A percentile compares a stretch with the other conserved stretches of the same genome.
Conservation (phyloP, 1,284 basidiomycete genomes). For the Caloboletus firmus region DNA sequence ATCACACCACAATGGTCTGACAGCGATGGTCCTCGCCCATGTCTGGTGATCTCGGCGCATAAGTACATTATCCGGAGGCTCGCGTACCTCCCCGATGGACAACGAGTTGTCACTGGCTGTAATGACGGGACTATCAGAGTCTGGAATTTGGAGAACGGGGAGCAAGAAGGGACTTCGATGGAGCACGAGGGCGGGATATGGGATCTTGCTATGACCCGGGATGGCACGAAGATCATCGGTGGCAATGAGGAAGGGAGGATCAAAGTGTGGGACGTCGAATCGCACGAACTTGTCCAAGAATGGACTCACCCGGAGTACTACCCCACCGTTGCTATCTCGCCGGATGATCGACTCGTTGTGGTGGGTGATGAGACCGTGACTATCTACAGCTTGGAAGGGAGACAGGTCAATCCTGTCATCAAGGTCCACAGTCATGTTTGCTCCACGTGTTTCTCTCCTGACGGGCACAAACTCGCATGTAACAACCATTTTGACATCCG, state of each 20-base stretch:
- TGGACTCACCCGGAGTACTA: neutral
- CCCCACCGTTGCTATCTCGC: no score
- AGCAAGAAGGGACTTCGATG: conserved; percentile 1
- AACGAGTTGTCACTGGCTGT: neutral
- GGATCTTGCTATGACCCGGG: neutral
- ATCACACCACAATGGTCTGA: no score
- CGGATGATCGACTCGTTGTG: neutral
- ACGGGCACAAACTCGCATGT: no score
- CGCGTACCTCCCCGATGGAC: neutral
- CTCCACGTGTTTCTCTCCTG: no score
- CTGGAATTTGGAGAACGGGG: neutral
- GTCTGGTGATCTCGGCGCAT: no score
- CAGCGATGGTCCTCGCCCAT: no score
- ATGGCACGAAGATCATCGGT: conserved; percentile 5
- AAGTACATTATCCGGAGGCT: no score
- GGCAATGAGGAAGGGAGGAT: neutral
- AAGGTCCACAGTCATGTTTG: neutral
- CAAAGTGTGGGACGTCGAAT: neutral
- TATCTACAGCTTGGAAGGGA: neutral
- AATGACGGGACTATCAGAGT: neutral
- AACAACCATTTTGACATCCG: neutral
- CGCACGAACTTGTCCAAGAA: neutral
- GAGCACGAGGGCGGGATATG: accelerated
- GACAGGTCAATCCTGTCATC: neutral
- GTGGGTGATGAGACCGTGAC: no score